Conservation (phyloP, 768 basidiomycete species). For the Tylopilus balloui region DNA sequence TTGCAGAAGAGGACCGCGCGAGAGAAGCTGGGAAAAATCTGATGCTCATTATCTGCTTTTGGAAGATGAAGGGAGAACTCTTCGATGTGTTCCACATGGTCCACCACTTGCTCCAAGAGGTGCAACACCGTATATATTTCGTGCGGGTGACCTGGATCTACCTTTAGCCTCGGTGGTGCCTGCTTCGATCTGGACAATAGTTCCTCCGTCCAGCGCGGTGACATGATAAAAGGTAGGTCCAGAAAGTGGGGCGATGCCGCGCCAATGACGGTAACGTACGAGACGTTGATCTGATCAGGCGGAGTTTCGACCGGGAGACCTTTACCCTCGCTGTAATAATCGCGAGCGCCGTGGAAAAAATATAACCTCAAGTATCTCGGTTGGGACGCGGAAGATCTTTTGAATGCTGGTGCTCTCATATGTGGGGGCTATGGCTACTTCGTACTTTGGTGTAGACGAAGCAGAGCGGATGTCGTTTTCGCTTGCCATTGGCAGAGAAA, state of each 20-base stretch:
- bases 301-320: background rate
- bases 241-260: constrained; percentile 41
- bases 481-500: no score
- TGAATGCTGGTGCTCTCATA: no score
- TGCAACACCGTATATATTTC: background rate
- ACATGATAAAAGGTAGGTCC: constrained; percentile 33
- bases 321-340: background rate
- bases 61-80: background rate
- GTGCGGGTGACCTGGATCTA: background rate
- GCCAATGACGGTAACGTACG: constrained; percentile 33
- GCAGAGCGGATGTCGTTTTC: no score
- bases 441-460: no score
- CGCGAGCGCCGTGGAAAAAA: constrained; percentile 7
- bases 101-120: background rate
- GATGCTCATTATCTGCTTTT: background rate
- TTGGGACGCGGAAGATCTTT: constrained; percentile 16
- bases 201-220: constrained; percentile 35
- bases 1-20: background rate
- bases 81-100: background rate
- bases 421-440: no score
- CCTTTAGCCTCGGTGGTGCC: constrained; percentile 21
- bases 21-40: background rate
- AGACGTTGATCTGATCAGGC: constrained; percentile 8
- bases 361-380: constrained; percentile 10
- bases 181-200: constrained; percentile 42